These are phyloP conservation scores for Candida ulmi DNA, from an alignment of 805 yeast species.

Conservation along the genomic window DNA sequence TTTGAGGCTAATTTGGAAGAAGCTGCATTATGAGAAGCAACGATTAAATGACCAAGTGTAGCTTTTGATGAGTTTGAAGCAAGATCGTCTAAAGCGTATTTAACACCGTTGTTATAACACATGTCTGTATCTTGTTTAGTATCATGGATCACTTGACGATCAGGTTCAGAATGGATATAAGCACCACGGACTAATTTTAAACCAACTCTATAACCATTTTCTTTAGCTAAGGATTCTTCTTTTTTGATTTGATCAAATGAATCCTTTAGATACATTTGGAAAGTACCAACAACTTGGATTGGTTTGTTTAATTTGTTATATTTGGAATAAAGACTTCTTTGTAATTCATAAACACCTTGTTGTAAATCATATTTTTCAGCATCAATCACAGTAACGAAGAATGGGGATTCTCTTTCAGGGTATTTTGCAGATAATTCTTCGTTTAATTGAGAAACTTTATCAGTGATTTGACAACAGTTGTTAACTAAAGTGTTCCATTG, in stretches of 20 bases:
- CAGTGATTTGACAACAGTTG: conserved; percentile 61
- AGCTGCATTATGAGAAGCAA: conserved; percentile 82
- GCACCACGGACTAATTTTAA: conserved; percentile 94
- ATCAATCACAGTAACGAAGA: conserved; percentile 75
- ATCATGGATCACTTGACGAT: conserved; percentile 66
- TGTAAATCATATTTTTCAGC: conserved; percentile 90
- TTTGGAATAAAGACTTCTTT: conserved; percentile 68
- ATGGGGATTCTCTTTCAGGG: conserved; percentile 66
- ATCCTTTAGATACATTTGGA: conserved; percentile 85
- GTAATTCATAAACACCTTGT: conserved; percentile 86
- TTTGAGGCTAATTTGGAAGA: conserved; percentile 73
- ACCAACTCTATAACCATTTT: conserved; percentile 64
- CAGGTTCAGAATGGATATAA: conserved; percentile 82
- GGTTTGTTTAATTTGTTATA: conserved; percentile 59
- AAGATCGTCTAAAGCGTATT: conserved; percentile 50
- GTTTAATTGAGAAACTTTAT: conserved; percentile 51
- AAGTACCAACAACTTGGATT: conserved; percentile 78
- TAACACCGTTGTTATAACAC: conserved; percentile 68
- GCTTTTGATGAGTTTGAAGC: conserved; percentile 34
- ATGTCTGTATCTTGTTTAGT: conserved; percentile 77
- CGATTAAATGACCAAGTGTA: conserved; percentile 71
- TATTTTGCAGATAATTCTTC: conserved; percentile 38
- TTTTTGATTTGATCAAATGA: conserved; percentile 53
- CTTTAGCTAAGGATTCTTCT: conserved; percentile 63
- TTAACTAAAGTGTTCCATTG: conserved; percentile 54